Conservation (phyloP, 139 green algal genomes). For the Ettlia oleoabundans region DNA sequence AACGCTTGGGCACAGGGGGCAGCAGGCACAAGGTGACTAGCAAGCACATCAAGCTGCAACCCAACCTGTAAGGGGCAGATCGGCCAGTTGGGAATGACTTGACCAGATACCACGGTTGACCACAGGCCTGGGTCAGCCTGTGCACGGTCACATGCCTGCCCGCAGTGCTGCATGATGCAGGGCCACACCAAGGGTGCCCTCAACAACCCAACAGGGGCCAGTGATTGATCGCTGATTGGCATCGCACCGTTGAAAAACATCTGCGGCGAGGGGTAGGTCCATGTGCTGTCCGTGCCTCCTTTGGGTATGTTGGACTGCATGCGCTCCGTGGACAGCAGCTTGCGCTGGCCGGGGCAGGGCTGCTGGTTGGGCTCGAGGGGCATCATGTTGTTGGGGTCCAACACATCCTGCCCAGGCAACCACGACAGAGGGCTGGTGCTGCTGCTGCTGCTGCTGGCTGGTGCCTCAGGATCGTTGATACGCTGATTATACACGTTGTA, state of each 20-base stretch:
- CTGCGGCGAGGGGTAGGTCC: conserved; percentile 93
- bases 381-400: conserved; percentile 93
- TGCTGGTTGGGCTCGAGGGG: conserved; percentile 89
- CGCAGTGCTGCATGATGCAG: too few relatives aligned
- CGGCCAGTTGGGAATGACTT: too few relatives aligned
- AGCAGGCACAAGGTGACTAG: background rate
- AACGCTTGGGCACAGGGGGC: background rate
- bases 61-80: too few relatives aligned
- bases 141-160: too few relatives aligned
- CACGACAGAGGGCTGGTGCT: conserved; percentile 26
- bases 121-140: too few relatives aligned
- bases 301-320: conserved; percentile 90
- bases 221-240: too few relatives aligned
- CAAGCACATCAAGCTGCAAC: too few relatives aligned
- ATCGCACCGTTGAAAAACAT: conserved; percentile 97
- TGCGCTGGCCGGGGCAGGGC: conserved; percentile 82
- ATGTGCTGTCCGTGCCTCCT: conserved; percentile 82
- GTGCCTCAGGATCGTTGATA: conserved; percentile 60
- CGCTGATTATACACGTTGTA: conserved; percentile 95
- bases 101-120: too few relatives aligned
- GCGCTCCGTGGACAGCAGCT: conserved; percentile 78
- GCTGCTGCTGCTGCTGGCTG: background rate
- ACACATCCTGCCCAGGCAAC: conserved; percentile 47
- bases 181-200: too few relatives aligned
- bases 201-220: too few relatives aligned